Conservation (phyloP, 2,329 filamentous ascomycete species). For the Diaporthe amygdali region DNA sequence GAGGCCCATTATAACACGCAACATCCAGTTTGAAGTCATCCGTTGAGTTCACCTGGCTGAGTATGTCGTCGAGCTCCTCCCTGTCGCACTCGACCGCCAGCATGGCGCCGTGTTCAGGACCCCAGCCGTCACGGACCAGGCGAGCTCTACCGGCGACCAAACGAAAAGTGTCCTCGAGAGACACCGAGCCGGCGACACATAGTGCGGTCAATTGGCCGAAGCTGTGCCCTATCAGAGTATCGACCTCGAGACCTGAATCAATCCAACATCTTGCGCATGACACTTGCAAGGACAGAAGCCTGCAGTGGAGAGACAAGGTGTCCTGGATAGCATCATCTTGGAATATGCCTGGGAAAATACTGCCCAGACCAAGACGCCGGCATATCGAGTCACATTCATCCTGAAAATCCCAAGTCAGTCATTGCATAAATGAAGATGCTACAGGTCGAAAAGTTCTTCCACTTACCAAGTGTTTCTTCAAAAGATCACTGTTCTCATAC, state of each 20-base stretch:
- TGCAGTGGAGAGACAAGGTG: constrained; percentile 39
- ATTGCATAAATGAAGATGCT: too few relatives aligned
- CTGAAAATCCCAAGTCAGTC: not conserved
- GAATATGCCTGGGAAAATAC: constrained; percentile 38
- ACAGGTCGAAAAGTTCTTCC: too few relatives aligned
- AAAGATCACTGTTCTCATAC: constrained; percentile 32
- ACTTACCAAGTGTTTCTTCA: constrained; percentile 37
- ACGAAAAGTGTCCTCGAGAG: constrained; percentile 34
- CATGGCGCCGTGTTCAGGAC: constrained; percentile 38
- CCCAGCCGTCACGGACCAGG: constrained; percentile 38
- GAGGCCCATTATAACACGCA: constrained; percentile 40
- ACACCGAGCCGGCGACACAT: constrained; percentile 36
- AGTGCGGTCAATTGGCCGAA: constrained; percentile 43
- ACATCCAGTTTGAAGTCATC: constrained; percentile 28
- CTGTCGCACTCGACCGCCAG: constrained; percentile 30
- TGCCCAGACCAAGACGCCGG: constrained; percentile 32
- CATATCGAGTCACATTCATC: constrained; percentile 37
- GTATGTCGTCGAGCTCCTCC: not conserved
- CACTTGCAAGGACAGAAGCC: constrained; percentile 43
- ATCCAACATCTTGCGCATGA: constrained; percentile 42
- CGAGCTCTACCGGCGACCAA: constrained; percentile 37
- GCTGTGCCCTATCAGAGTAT: constrained; percentile 41
- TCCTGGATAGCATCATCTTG: constrained; percentile 33
- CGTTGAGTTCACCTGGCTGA: not conserved
- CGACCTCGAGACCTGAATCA: constrained; percentile 35